These are phyloP conservation scores for Cutaneotrichosporon sp. DNA, from an alignment of 1,284 basidiomycete species.

Conservation along the genomic window DNA sequence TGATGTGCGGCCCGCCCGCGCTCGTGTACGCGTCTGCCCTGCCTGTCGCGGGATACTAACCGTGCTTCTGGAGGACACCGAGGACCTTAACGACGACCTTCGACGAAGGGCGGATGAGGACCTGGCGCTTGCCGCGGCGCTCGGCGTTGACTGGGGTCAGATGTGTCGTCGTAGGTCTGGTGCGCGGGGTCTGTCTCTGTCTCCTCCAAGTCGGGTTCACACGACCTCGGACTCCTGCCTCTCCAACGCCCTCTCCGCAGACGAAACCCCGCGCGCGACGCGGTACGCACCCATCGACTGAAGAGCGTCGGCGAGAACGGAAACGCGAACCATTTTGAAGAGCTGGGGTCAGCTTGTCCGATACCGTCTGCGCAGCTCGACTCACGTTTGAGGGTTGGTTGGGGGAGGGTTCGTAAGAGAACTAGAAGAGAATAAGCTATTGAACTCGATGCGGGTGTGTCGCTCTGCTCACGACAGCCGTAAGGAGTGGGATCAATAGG, in stretches of 20 bases:
- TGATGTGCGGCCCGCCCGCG: too few species aligned
- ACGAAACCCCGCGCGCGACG: background rate
- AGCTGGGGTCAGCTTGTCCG: background rate
- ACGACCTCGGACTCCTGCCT: background rate
- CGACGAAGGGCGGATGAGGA: constrained; percentile 89
- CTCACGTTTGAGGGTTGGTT: constrained; percentile 2
- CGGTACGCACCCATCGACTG: constrained; percentile 63
- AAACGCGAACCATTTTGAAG: constrained; percentile 54
- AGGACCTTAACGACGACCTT: constrained; percentile 97
- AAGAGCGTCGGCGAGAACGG: constrained; percentile 65
- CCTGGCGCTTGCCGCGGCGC: constrained; percentile 96
- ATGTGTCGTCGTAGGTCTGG: background rate
- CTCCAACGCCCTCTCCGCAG: background rate
- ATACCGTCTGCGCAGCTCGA: background rate
- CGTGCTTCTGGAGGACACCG: constrained; percentile 96
- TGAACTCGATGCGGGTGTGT: constrained; percentile 53
- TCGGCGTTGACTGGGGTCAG: constrained; percentile 77
- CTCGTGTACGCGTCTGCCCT: too few species aligned
- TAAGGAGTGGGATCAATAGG: constrained; percentile 40
- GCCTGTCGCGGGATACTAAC: constrained; percentile 67
- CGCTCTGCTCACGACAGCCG: constrained; percentile 39
- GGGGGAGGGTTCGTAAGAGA: constrained; percentile 6
- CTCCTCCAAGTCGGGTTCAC: too few species aligned
- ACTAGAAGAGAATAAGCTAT: constrained; percentile 49
- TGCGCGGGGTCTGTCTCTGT: background rate